Percentiles rank a stretch among this genome's conserved stretches.
phyloP scores from a whole-genome alignment of 192 early-diverging fungal genomes.

The Coemansia sp. region DNA sequence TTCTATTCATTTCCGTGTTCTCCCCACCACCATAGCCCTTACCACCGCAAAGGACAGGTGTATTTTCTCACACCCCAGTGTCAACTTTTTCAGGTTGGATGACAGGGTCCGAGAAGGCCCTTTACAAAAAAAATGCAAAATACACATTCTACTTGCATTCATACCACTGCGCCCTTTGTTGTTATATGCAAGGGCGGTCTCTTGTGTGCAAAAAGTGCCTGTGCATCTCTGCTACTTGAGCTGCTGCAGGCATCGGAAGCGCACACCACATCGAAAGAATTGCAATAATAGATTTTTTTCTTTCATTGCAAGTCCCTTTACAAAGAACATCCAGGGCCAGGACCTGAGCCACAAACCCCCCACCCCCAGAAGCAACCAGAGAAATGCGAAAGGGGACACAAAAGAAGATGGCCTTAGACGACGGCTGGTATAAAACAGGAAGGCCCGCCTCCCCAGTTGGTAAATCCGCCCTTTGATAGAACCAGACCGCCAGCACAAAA shows the following conservation, averaged over 20 bases:
- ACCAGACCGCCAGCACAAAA: neutral
- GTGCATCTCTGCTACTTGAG: constrained; percentile 11
- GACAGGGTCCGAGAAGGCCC: neutral
- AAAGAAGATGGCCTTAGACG: neutral
- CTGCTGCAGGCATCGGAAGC: constrained; percentile 10
- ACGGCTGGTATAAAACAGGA: constrained; percentile 1
- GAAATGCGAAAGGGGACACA: neutral
- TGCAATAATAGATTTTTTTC: constrained; percentile 5
- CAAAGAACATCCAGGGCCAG: constrained; percentile 2
- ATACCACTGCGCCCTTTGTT: neutral
- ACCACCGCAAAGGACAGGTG: neutral
- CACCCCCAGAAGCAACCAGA: constrained; percentile 3
- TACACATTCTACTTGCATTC: constrained; percentile 7
- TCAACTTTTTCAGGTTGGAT: constrained; percentile 10
- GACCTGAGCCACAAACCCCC: constrained; percentile 1
- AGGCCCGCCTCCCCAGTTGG: constrained; percentile 3
- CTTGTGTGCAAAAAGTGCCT: constrained; percentile 11
- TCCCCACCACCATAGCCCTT: neutral
- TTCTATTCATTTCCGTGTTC: constrained; percentile 12
- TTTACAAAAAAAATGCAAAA: constrained; percentile 7
- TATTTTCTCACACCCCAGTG: constrained; percentile 2
- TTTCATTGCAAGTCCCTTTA: constrained; percentile 5
- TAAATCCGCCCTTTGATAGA: neutral
- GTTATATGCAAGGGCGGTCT: constrained; percentile 10
- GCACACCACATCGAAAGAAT: neutral